Evolutionary conservation across 2,329 filamentous ascomycete genomes (phyloP).

Genomic region (Tolypocladium paradoxum): DNA sequence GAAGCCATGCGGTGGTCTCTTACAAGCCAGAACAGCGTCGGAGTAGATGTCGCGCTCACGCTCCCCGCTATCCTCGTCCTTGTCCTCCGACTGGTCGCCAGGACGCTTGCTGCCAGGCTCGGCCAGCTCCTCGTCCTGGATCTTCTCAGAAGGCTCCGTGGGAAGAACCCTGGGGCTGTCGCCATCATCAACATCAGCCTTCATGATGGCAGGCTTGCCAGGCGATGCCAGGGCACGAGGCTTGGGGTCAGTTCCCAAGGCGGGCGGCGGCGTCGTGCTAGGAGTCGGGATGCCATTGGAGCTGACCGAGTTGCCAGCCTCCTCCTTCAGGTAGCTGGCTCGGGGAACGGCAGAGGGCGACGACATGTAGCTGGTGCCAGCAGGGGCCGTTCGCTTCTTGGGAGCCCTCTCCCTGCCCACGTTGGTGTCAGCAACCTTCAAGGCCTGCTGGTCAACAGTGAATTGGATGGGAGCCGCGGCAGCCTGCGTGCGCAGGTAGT

Average conservation of each 20-base stretch:
- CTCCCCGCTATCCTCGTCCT: constrained; percentile 57
- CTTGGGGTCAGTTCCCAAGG: constrained; percentile 24
- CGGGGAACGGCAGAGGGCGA: constrained; percentile 54
- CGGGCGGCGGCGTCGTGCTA: constrained; percentile 52
- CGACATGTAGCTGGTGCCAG: constrained; percentile 42
- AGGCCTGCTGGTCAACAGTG: constrained; percentile 92
- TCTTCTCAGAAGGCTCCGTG: constrained; percentile 55
- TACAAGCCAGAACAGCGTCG: constrained; percentile 79
- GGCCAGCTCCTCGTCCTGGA: constrained; percentile 54
- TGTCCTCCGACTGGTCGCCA: constrained; percentile 58
- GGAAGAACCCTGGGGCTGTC: constrained; percentile 70
- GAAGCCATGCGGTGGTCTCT: constrained; percentile 20
- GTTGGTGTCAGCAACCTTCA: constrained; percentile 77
- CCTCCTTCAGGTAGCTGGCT: constrained; percentile 53
- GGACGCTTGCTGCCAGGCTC: constrained; percentile 39
- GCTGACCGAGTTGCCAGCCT: constrained; percentile 26
- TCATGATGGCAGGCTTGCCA: constrained; percentile 56
- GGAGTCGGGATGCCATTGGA: constrained; percentile 59
- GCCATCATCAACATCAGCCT: constrained; percentile 66
- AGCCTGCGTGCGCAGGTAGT: constrained; percentile 97
- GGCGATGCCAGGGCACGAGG: constrained; percentile 41
- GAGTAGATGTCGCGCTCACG: constrained; percentile 92
- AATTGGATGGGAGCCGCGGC: constrained; percentile 97
- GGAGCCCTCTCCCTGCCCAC: constrained; percentile 51
- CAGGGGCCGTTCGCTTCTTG: constrained; percentile 60